These are phyloP conservation scores for Emericellopsis atlantica DNA, from an alignment of 2,329 filamentous ascomycete genomes.

Conservation along the genomic window DNA sequence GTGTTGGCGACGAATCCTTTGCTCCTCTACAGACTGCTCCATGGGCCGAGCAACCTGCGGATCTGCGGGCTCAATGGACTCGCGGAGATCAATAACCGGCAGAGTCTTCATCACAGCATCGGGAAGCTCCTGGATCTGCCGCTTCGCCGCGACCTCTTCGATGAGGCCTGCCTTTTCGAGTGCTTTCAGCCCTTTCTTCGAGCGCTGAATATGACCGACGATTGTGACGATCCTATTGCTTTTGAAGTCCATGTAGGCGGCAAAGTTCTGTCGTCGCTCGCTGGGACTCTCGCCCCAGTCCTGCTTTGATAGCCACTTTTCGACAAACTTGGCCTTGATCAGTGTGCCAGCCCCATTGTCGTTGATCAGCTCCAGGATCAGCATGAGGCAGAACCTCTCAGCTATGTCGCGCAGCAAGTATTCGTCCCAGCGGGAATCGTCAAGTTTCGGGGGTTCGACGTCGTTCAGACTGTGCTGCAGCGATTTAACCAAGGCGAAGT, in stretches of 20 bases:
- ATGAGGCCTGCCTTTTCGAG: slow-evolving; percentile 36
- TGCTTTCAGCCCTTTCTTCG: slow-evolving; percentile 35
- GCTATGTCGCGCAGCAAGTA: slow-evolving; percentile 48
- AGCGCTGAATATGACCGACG: slow-evolving; percentile 34
- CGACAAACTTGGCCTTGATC: slow-evolving; percentile 51
- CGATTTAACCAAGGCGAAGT: slow-evolving; percentile 45
- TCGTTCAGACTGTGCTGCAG: slow-evolving; percentile 43
- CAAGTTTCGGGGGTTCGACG: slow-evolving; percentile 34
- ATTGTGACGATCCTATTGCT: slow-evolving; percentile 40
- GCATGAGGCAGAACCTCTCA: slow-evolving; percentile 47
- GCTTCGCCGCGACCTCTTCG: slow-evolving; percentile 11
- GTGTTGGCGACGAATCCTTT: slow-evolving; percentile 60
- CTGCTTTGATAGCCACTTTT: slow-evolving; percentile 63
- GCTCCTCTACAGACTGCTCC: slow-evolving; percentile 52
- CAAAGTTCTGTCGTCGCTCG: slow-evolving; percentile 41
- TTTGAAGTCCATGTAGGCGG: slow-evolving; percentile 33
- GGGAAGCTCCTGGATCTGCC: slow-evolving; percentile 14
- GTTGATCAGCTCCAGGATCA: slow-evolving; percentile 45
- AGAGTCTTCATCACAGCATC: slow-evolving; percentile 20
- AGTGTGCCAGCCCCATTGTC: slow-evolving; percentile 45
- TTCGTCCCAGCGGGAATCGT: slow-evolving; percentile 47
- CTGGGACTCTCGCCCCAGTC: slow-evolving; percentile 48
- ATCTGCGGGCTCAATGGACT: slow-evolving; percentile 12
- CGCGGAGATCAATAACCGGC: slow-evolving; percentile 9
- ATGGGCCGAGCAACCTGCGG: slow-evolving; percentile 15